These are phyloP conservation scores for Nakazawaea pomicola DNA, from an alignment of 805 yeast genomes.

Conservation along the genomic window DNA sequence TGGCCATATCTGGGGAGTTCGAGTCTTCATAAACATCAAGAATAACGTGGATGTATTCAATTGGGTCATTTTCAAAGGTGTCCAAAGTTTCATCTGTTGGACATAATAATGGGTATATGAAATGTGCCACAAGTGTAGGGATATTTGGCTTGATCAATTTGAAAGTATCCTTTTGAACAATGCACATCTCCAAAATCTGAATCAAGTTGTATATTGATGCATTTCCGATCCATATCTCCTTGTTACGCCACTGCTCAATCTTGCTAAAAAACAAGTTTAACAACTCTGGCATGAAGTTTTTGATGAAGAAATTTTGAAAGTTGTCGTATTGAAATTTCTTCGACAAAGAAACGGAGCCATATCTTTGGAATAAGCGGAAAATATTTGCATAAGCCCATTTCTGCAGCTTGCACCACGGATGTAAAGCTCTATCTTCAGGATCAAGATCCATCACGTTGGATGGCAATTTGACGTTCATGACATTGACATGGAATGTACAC, in stretches of 20 bases:
- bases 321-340: conserved; percentile 51
- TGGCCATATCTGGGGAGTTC: conserved; percentile 73
- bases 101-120: conserved; percentile 74
- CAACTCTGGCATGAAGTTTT: conserved; percentile 68
- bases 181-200: conserved; percentile 56
- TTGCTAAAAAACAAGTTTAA: conserved; percentile 58
- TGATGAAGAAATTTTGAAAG: conserved; percentile 51
- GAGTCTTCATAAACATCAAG: conserved; percentile 61
- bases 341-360: conserved; percentile 47
- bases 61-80: conserved; percentile 82
- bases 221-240: conserved; percentile 63
- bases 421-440: conserved; percentile 42
- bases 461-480: conserved; percentile 60
- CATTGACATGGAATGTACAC: conserved; percentile 71
- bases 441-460: conserved; percentile 43
- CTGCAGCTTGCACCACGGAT: conserved; percentile 69
- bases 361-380: conserved; percentile 64
- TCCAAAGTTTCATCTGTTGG: conserved; percentile 72
- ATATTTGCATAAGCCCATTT: conserved; percentile 89
- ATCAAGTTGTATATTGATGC: conserved; percentile 62
- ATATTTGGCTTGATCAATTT: conserved; percentile 63
- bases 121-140: conserved; percentile 58
- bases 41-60: conserved; percentile 78
- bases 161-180: conserved; percentile 63
- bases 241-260: conserved; percentile 69